These are phyloP conservation scores for Ogataea nitratoaversa DNA, from an alignment of 805 yeast species.

Conservation along the genomic window DNA sequence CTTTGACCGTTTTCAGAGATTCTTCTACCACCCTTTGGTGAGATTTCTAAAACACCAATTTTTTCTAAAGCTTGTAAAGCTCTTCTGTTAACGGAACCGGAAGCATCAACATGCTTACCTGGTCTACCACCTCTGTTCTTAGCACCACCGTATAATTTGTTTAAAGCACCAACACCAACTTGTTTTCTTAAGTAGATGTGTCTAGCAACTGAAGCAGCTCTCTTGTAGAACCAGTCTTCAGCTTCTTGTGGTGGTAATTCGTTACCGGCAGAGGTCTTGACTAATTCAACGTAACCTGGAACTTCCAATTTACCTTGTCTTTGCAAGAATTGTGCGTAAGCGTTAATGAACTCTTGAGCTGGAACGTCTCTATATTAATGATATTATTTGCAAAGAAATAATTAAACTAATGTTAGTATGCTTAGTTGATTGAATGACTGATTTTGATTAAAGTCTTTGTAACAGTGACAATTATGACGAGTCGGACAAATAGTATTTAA, in stretches of 20 bases:
- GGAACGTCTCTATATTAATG: slow-evolving; percentile 90
- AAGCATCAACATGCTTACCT: slow-evolving; percentile 97
- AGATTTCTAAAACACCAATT: slow-evolving; percentile 93
- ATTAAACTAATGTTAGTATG: slow-evolving; percentile 15
- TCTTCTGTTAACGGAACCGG: slow-evolving; percentile 99
- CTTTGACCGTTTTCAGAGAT: slow-evolving; percentile 99
- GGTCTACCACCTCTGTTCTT: slow-evolving; percentile 99
- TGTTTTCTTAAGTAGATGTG: slow-evolving; percentile 99
- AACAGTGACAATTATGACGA: neutral
- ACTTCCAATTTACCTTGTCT: slow-evolving; percentile 99
- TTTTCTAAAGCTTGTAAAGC: slow-evolving; percentile 97
- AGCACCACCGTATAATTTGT: slow-evolving; percentile 99
- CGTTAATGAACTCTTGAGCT: slow-evolving; percentile 99
- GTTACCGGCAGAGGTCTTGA: slow-evolving; percentile 98
- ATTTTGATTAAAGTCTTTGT: no score
- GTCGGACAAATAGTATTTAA: no score
- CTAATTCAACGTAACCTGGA: slow-evolving; percentile 99
- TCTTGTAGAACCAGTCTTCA: slow-evolving; percentile 99
- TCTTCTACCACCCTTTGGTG: slow-evolving; percentile 99
- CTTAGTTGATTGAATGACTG: no score
- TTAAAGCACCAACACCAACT: slow-evolving; percentile 98
- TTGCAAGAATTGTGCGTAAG: slow-evolving; percentile 99
- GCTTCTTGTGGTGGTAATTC: slow-evolving; percentile 99
- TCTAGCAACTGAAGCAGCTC: slow-evolving; percentile 99
- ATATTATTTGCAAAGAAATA: slow-evolving; percentile 8